Evolutionary conservation across 345 rosid species (phyloP).

Genomic region (Gossypium longicalyx): DNA sequence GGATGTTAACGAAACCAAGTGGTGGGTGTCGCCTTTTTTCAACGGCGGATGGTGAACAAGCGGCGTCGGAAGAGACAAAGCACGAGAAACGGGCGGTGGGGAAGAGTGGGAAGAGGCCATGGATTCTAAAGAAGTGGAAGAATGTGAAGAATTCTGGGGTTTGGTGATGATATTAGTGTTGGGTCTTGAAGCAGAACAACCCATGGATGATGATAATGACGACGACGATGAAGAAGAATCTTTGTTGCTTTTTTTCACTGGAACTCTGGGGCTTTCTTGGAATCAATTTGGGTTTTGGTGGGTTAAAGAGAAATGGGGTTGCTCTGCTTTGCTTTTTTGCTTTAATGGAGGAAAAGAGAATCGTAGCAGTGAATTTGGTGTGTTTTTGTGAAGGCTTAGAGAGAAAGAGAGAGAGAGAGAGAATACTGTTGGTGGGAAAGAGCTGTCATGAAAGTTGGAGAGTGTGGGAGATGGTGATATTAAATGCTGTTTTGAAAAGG

Average conservation of each 20-base stretch:
- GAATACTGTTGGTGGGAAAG: slow-evolving; percentile 32
- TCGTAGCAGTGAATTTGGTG: background rate
- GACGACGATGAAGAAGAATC: slow-evolving; percentile 5
- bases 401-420: slow-evolving; percentile 7
- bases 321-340: background rate
- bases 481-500: slow-evolving; percentile 10
- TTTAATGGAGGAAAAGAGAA: background rate
- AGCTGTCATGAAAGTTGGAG: slow-evolving; percentile 55
- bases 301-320: no score
- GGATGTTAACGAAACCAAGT: slow-evolving; percentile 80
- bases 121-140: slow-evolving; percentile 24
- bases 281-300: no score
- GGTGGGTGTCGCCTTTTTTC: slow-evolving; percentile 79
- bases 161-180: slow-evolving; percentile 15
- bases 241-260: background rate
- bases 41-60: slow-evolving; percentile 85
- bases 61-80: slow-evolving; percentile 62
- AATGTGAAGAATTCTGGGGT: slow-evolving; percentile 8
- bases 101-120: slow-evolving; percentile 26
- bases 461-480: slow-evolving; percentile 31
- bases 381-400: slow-evolving; percentile 13
- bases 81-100: slow-evolving; percentile 38
- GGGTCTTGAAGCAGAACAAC: slow-evolving; percentile 65
- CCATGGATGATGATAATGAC: slow-evolving; percentile 44
- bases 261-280: no score